Conservation (phyloP, 768 basidiomycete species). For the Candolleomyces eurysporus region DNA sequence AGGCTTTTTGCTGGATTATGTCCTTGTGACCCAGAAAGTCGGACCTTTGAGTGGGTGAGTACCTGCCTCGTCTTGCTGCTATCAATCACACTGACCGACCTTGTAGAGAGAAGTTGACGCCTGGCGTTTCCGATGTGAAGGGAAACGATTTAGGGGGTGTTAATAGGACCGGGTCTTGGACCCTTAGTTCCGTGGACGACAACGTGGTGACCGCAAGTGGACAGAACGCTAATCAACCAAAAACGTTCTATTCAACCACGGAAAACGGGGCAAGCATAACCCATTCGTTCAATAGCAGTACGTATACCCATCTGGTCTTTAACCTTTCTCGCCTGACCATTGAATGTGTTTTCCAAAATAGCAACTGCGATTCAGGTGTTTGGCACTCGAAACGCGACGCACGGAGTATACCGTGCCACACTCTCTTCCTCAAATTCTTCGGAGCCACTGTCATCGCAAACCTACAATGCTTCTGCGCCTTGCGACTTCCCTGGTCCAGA, state of each 20-base stretch:
- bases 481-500: not conserved
- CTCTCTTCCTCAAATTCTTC: not conserved
- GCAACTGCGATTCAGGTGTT: slow-evolving; percentile 8
- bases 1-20: slow-evolving; percentile 8
- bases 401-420: slow-evolving; percentile 5
- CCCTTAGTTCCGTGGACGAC: not conserved
- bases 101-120: not conserved
- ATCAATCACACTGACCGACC: not conserved
- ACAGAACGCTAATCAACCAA: not conserved
- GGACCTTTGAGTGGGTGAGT: slow-evolving; percentile 4
- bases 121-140: slow-evolving; percentile 1
- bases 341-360: not conserved
- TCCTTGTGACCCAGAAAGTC: slow-evolving; percentile 5
- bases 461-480: slow-evolving; percentile 1
- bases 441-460: not conserved
- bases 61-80: not conserved
- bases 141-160: not conserved
- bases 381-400: slow-evolving; percentile 7
- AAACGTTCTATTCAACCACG: not conserved
- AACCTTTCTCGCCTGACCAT: not conserved
- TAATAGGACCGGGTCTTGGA: slow-evolving; percentile 2
- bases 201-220: slow-evolving; percentile 1
- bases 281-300: not conserved
- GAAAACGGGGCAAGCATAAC: slow-evolving; percentile 2
- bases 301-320: not conserved